Base-by-base conservation (phyloP, 495 filamentous ascomycete genomes). In the Talaromyces proteolyticus region DNA sequence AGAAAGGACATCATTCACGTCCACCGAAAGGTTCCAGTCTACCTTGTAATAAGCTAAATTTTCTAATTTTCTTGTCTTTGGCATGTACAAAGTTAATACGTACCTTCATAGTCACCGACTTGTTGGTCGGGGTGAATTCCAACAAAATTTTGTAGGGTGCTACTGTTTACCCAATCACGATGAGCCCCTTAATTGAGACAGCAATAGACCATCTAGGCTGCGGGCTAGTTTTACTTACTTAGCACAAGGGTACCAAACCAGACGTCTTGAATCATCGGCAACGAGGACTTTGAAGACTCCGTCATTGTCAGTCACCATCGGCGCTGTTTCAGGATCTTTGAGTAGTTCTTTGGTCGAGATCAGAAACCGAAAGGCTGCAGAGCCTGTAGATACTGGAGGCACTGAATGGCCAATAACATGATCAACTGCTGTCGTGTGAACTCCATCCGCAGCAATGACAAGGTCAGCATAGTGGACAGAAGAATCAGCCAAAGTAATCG, bases 391-490 rank as follows among this genome's bases (percentile, higher is more conserved):
- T 6, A 29, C 12, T 29, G 26, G 26, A 29, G 26, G 26, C 5
- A 12, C 12, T 29, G 26, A 12, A 6, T 5, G 6, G 5, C 12
- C 6, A 5, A 29, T 12, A 12, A 29, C 26, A 29, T 6, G 26
- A 29, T 29, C 26, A 12, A 5, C 6, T 5, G 26, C 26, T 12
- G 12, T 12, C 12, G 26, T 6, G 26, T 80, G 75, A 12, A 79
- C 50, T 0, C 79, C 79, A 57, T 77, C 77, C 6, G 75, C 77
- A 3, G 62, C 67, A 20, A 81, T 53, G n/a, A 79, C 54, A 2
- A 82, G 47, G 52, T 80, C 77, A 0, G 61, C 55, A 17, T 20
- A 48, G 17, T 44, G 42, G 44, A 54, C 14, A 49, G 52, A 51
- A 4, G 66, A 68, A 46, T 68, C 64, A 3, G 49, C 47, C 7